Percentiles rank a stretch among this genome's conserved stretches.
Conservation (phyloP, 768 basidiomycete species). For the Tulasnella sp. region DNA sequence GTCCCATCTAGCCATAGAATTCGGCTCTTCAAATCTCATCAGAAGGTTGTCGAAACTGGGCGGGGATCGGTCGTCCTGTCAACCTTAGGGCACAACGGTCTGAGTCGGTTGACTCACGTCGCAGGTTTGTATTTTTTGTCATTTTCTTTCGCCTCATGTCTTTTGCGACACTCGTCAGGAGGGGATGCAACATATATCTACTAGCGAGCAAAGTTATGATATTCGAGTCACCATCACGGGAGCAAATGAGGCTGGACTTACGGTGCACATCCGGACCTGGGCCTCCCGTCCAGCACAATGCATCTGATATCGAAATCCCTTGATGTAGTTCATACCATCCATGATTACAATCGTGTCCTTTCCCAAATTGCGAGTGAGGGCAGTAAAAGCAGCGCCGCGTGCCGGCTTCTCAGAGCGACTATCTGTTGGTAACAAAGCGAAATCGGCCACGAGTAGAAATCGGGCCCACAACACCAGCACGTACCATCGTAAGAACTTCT, state of each 20-base stretch:
- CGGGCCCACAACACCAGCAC: slow-evolving; percentile 23
- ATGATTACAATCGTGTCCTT: slow-evolving; percentile 74
- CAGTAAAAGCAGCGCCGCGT: slow-evolving; percentile 72
- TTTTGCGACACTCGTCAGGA: slow-evolving; percentile 63
- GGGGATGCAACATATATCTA: slow-evolving; percentile 72
- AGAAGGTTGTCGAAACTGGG: slow-evolving; percentile 77
- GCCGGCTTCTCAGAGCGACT: slow-evolving; percentile 82
- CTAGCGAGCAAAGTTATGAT: slow-evolving; percentile 11
- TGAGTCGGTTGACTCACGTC: slow-evolving; percentile 49
- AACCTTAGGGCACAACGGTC: neutral
- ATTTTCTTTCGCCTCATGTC: slow-evolving; percentile 55
- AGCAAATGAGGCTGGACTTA: slow-evolving; percentile 35
- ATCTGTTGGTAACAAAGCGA: slow-evolving; percentile 39
- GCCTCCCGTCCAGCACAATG: slow-evolving; percentile 91
- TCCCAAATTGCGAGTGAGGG: slow-evolving; percentile 66
- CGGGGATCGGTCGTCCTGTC: neutral
- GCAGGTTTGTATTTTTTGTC: slow-evolving; percentile 50
- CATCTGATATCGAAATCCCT: slow-evolving; percentile 96
- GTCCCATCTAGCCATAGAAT: slow-evolving; percentile 98
- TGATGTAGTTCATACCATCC: slow-evolving; percentile 94
- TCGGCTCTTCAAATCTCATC: slow-evolving; percentile 88
- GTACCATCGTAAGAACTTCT: slow-evolving; percentile 68
- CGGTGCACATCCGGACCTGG: slow-evolving; percentile 79
- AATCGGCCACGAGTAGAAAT: neutral
- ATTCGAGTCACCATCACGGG: neutral